phyloP scores from a whole-genome alignment of 192 early-diverging fungal species.

The Podila clonocystis region DNA sequence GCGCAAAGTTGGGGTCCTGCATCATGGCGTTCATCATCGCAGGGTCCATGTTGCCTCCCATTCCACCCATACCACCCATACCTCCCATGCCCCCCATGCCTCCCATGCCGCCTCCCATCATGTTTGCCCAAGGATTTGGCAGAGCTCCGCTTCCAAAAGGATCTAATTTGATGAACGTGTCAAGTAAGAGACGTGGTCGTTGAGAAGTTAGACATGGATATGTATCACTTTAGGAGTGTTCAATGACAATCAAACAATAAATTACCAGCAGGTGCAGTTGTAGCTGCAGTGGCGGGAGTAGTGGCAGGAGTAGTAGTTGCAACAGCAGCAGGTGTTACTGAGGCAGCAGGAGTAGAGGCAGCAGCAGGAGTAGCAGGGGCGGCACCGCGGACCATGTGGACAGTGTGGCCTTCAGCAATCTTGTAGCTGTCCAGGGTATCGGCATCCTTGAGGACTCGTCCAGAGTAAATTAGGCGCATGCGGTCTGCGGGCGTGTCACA shows the following conservation, averaged over 20 bases:
- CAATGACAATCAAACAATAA: background rate
- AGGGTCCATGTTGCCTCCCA: constrained; percentile 72
- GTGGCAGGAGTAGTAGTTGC: constrained; percentile 47
- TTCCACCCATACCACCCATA: constrained; percentile 66
- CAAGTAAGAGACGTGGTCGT: background rate
- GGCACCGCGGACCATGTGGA: constrained; percentile 89
- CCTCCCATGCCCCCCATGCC: constrained; percentile 45
- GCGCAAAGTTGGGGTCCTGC: constrained; percentile 85
- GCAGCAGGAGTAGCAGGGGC: constrained; percentile 53
- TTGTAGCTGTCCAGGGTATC: constrained; percentile 85
- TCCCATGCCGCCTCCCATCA: constrained; percentile 53
- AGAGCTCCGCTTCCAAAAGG: constrained; percentile 39
- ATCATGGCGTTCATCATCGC: constrained; percentile 76
- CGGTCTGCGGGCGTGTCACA: constrained; percentile 70
- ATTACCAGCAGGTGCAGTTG: constrained; percentile 21
- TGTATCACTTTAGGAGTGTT: background rate
- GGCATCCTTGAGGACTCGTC: constrained; percentile 92
- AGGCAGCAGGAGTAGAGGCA: constrained; percentile 32
- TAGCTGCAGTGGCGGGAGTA: constrained; percentile 30
- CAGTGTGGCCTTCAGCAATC: constrained; percentile 84
- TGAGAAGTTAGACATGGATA: background rate
- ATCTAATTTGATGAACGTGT: constrained; percentile 15
- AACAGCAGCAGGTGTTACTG: constrained; percentile 50
- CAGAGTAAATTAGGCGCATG: constrained; percentile 94
- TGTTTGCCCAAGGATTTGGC: constrained; percentile 48